Evolutionary conservation across 306 rosid genomes (phyloP), one percentile per base, ranked within the genome.

Genomic region (Cucurbita argyrosperma): DNA sequence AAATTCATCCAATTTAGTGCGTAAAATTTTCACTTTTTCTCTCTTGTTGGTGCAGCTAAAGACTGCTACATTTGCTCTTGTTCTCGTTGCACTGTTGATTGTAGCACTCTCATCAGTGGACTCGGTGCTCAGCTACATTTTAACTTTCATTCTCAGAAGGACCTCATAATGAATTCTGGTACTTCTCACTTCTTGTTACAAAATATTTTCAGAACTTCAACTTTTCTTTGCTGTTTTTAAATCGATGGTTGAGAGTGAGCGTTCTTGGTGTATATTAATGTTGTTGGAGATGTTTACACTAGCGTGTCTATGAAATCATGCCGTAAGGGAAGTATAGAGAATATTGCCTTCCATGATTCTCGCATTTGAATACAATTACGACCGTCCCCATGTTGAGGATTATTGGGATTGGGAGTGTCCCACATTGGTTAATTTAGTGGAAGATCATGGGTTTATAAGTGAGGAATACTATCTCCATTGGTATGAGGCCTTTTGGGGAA

Each of bases 21-120:
- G 4, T 30, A 46, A 77, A 13, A 14, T 6, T 56, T 52, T 62
- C 23, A 65, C 13, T 75, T 71, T 26, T n/a, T 43, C 67, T 61
- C 13, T 18, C 43, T 18, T 74, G 81, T 40, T 75, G 69, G 15
- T 87, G 88, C 91, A 90, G 96, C 82, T 88, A 82, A 90, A 86
- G 87, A 92, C 96, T 7, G 98, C 98, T 6, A 80, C 80, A 43
- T 79, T 90, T 50, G 85, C 98, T 54, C 98, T 92, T 78, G 85
- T 86, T 55, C 88, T 92, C 49, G 93, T 92, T 76, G 96, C 87
- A 1, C 60, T 88, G 78, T 87, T 92, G 72, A 87, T 93, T 4
- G 87, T 93, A 1, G 90, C 93, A 37, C 91, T 89, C 78, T 79
- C 93, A 50, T 86, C 96, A 7, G 83, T 88, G 26, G 98, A 90